Evolutionary conservation across 176 grass and related monocot genomes (phyloP).

Genomic region (Panicum miliaceum): DNA sequence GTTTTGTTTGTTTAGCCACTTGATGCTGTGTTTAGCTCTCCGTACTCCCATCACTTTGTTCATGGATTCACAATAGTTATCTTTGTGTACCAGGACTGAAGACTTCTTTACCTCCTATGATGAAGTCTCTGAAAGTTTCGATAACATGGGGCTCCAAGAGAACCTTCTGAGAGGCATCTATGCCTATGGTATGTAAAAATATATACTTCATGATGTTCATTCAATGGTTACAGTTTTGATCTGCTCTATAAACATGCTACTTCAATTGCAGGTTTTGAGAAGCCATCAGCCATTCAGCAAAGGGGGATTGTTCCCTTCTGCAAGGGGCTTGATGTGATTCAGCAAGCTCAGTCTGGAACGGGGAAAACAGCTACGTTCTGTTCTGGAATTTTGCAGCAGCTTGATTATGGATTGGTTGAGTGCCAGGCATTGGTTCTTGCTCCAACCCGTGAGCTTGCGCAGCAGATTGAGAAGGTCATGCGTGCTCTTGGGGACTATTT

Average conservation of each 20-base stretch:
- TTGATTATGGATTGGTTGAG: constrained; percentile 71
- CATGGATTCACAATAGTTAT: background rate
- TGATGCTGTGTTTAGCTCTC: background rate
- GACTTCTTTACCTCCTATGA: constrained; percentile 82
- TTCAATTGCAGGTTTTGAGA: constrained; percentile 74
- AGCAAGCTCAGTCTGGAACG: constrained; percentile 87
- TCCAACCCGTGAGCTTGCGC: constrained; percentile 76
- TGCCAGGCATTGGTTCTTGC: constrained; percentile 83
- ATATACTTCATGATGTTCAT: background rate
- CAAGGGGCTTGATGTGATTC: constrained; percentile 87
- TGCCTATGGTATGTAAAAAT: constrained; percentile 60
- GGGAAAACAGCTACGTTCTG: constrained; percentile 91
- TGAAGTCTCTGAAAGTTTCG: constrained; percentile 76
- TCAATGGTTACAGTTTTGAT: background rate
- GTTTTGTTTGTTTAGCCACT: background rate
- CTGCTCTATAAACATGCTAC: background rate
- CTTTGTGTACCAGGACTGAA: constrained; percentile 37
- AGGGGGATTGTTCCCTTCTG: constrained; percentile 86
- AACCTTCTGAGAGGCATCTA: constrained; percentile 87
- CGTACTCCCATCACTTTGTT: background rate
- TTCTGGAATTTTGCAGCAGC: constrained; percentile 83
- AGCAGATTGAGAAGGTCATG: constrained; percentile 95
- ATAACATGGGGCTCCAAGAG: constrained; percentile 74
- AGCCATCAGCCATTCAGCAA: constrained; percentile 88
- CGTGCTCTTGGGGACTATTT: constrained; percentile 83